A percentile compares a stretch with the other conserved stretches of the same genome.
These are phyloP conservation scores for Rhizopus sp. DNA, from an alignment of 371 early-diverging fungal species.

Conservation along the genomic window DNA sequence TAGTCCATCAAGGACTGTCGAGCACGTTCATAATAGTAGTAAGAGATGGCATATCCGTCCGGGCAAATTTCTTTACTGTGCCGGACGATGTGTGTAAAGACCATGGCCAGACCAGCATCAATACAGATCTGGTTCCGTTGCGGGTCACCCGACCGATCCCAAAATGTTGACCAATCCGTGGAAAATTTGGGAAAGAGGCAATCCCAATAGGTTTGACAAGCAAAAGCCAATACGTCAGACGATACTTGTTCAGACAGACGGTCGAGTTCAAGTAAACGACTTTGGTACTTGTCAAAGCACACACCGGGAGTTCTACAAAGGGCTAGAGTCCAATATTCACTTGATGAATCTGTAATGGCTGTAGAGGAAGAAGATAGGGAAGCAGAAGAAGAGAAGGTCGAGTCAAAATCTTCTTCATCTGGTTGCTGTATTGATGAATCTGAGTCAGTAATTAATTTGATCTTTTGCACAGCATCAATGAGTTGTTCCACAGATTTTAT, in stretches of 20 bases:
- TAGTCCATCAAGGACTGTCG: conserved; percentile 33
- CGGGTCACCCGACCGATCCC: conserved; percentile 32
- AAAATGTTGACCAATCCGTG: conserved; percentile 33
- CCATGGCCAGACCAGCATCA: conserved; percentile 35
- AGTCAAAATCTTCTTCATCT: conserved; percentile 16
- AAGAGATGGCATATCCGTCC: conserved; percentile 30
- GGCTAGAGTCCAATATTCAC: conserved; percentile 46
- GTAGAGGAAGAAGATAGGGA: conserved; percentile 6
- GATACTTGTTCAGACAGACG: conserved; percentile 40
- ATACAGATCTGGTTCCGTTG: conserved; percentile 33
- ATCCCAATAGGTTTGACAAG: conserved; percentile 45
- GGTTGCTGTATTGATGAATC: neutral
- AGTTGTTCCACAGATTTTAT: conserved; percentile 52
- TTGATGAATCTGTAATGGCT: conserved; percentile 27
- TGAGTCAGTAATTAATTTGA: conserved; percentile 31
- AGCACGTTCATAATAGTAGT: conserved; percentile 37
- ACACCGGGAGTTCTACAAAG: conserved; percentile 34
- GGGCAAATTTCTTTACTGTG: conserved; percentile 34
- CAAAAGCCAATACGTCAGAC: conserved; percentile 34
- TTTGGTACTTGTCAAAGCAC: conserved; percentile 34
- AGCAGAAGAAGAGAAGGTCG: conserved; percentile 3
- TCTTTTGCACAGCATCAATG: conserved; percentile 51
- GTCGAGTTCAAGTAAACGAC: conserved; percentile 29
- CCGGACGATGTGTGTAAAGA: conserved; percentile 36
- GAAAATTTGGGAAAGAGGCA: conserved; percentile 40